phyloP scores from a whole-genome alignment of 2,329 filamentous ascomycete species.

The Alternaria sp. region DNA sequence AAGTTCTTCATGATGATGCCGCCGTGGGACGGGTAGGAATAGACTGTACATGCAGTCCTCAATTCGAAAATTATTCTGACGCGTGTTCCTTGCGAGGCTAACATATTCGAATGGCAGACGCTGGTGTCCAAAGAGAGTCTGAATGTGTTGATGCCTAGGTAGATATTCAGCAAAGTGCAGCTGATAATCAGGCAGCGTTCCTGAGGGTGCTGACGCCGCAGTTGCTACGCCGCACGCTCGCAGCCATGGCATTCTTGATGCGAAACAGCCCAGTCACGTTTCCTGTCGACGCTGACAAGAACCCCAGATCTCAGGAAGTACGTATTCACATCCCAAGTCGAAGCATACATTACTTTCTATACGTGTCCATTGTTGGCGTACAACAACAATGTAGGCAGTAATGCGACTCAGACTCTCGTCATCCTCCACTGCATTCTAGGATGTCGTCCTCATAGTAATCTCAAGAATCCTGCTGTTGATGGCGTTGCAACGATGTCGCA shows the following conservation, averaged over 20 bases:
- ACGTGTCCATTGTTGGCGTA: background rate
- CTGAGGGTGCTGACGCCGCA: background rate
- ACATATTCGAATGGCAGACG: background rate
- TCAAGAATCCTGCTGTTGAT: accelerated
- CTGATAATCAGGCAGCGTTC: background rate
- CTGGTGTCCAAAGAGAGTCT: background rate
- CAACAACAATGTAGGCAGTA: background rate
- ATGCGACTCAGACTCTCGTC: background rate
- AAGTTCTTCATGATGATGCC: background rate
- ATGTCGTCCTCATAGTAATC: background rate
- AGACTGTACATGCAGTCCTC: background rate
- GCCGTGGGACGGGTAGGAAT: background rate
- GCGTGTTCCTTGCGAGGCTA: background rate
- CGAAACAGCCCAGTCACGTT: background rate
- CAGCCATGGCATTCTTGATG: background rate
- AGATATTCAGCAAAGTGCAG: background rate
- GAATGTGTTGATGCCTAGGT: background rate
- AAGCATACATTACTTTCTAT: background rate
- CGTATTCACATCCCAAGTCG: background rate
- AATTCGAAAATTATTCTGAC: background rate
- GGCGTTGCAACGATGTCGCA: background rate
- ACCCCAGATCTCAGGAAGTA: background rate
- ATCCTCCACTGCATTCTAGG: background rate
- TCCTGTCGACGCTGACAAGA: background rate
- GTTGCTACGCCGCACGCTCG: background rate